Conservation (phyloP, 148 eudicot species). For the Camellia sinensis region DNA sequence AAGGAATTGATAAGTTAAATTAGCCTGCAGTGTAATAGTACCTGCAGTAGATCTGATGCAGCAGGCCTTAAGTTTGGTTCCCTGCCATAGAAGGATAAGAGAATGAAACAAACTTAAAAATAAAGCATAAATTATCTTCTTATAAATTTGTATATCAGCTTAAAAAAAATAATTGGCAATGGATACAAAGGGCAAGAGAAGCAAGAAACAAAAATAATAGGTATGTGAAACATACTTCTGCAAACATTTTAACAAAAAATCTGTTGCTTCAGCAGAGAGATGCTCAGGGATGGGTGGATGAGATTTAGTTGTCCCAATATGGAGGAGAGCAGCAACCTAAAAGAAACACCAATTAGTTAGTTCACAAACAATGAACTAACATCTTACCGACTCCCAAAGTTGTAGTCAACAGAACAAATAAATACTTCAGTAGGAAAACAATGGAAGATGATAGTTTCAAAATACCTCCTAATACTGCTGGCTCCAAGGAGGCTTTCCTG, state of each 20-base stretch:
- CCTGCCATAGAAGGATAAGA: slow-evolving; percentile 32
- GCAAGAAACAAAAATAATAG: background rate
- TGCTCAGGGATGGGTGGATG: slow-evolving; percentile 89
- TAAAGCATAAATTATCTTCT: too few relatives aligned
- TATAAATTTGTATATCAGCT: background rate
- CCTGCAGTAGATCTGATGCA: slow-evolving; percentile 74
- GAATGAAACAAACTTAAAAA: background rate
- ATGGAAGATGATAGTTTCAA: background rate
- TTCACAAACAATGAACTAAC: background rate
- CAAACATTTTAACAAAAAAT: slow-evolving; percentile 70
- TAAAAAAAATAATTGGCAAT: background rate
- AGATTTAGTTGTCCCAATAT: slow-evolving; percentile 80
- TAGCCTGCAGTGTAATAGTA: slow-evolving; percentile 15
- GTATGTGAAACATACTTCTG: slow-evolving; percentile 48
- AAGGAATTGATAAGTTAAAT: background rate
- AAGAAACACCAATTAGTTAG: slow-evolving; percentile 13
- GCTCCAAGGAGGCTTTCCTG: slow-evolving; percentile 99
- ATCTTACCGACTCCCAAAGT: background rate
- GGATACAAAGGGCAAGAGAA: background rate
- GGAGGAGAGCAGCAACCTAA: slow-evolving; percentile 77
- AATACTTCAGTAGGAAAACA: background rate
- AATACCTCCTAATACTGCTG: slow-evolving; percentile 92
- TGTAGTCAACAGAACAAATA: background rate
- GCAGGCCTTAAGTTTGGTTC: slow-evolving; percentile 66
- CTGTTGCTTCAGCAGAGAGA: slow-evolving; percentile 73